Base-by-base conservation (phyloP, 2,329 filamentous ascomycete genomes). In the Septoria petroselini region DNA sequence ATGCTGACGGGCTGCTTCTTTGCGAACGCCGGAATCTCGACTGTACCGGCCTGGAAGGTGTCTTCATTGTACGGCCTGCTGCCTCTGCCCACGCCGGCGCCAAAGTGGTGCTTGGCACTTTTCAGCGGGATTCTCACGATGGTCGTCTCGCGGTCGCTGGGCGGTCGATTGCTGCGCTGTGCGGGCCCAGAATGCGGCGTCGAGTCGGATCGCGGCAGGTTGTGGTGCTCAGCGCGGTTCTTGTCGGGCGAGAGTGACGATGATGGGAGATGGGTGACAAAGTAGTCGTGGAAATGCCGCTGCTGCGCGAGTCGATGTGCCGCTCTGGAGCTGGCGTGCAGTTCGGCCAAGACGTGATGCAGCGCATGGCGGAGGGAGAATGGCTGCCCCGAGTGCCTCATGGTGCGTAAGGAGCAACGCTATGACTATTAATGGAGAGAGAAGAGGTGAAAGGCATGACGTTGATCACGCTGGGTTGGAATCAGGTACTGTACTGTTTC, bases 71-170 rank as follows among this genome's bases (percentile, higher is more conserved):
- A 89, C 0, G 84, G 82, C 8, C 93, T 82, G 48, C 85, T 88
- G 17, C 93, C 93, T 41, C 93, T 81, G 25, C 85, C 86, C 34
- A 86, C 80, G 9, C 81, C 81, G 18, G 83, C 87, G 19, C 93
- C 93, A 64, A 94, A 96, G 71, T 98, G 93, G 66, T 98, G 93
- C 67, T 97, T 97, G 23, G 93, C 93, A 61, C 86, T 91, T 62
- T 85, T 86, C 55, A 98, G 75, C 4, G 93, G 93, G 65, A 98
- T 98, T 29, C 93, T 86, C 40, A 97, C 93, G 4, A 97, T 88
- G 0, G 93, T 96, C 58, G 93, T 82, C 62, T 96, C 90, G 60
- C 89, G 81, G n/a, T 46, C 33, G 21, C 77, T 75, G 2, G 53
- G 48, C 6, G 53, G 42, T 29, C 52, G 46, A 4, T 41, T 45